Conservation (phyloP, 148 eudicot genomes). For the Cornus suecica region DNA sequence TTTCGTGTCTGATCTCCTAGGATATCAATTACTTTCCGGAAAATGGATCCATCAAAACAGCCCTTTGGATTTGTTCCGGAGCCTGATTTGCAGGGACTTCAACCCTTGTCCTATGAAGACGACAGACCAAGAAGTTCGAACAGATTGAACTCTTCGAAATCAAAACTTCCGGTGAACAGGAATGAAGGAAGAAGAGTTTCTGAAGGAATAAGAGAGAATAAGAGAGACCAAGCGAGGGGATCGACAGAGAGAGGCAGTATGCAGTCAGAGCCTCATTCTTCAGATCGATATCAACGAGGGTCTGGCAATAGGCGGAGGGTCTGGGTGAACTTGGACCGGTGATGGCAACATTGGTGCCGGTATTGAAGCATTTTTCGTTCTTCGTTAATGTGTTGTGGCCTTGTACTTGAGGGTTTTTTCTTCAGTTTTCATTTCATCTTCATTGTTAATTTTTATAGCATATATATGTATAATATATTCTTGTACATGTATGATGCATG, state of each 20-base stretch:
- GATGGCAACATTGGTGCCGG: neutral
- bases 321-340: slow-evolving; percentile 11
- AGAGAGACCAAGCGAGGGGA: slow-evolving; percentile 18
- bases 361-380: neutral
- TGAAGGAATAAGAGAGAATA: slow-evolving; percentile 14
- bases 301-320: slow-evolving; percentile 28
- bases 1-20: slow-evolving; percentile 13
- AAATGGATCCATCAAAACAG: slow-evolving; percentile 51
- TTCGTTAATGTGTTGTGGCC: no score
- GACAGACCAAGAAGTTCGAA: slow-evolving; percentile 15
- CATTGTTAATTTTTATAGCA: no score
- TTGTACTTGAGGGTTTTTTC: no score
- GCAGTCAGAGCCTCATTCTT: slow-evolving; percentile 17
- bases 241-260: slow-evolving; percentile 5
- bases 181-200: slow-evolving; percentile 14
- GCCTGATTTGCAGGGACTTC: slow-evolving; percentile 47
- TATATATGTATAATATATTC: no score
- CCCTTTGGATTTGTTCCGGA: slow-evolving; percentile 44
- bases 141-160: slow-evolving; percentile 14
- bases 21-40: slow-evolving; percentile 64
- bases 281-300: slow-evolving; percentile 21
- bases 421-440: no score
- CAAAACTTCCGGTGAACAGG: slow-evolving; percentile 9
- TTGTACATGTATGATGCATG: no score
- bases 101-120: slow-evolving; percentile 34